Percentiles rank a stretch among this genome's conserved stretches.
Evolutionary conservation across 202 grass and related monocot species (phyloP).

Genomic region (Digitaria exilis): DNA sequence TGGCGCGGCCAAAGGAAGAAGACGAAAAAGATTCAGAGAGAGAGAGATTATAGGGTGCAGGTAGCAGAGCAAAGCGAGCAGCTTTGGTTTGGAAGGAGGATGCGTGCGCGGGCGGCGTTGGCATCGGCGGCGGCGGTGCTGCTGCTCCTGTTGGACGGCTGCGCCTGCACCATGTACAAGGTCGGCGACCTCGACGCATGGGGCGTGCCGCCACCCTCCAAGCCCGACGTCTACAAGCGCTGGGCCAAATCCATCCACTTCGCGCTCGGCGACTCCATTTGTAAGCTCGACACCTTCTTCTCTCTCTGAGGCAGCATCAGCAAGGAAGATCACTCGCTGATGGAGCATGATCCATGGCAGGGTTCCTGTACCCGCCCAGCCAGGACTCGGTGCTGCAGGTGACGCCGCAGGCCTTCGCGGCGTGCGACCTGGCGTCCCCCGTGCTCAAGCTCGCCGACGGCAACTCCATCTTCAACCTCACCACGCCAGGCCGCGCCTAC

Average conservation of each 20-base stretch:
- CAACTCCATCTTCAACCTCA: conserved; percentile 85
- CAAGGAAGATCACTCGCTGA: background rate
- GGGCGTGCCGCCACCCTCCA: conserved; percentile 63
- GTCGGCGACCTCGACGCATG: conserved; percentile 85
- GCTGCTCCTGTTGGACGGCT: conserved; percentile 12
- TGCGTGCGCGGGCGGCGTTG: conserved; percentile 6
- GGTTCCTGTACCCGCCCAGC: conserved; percentile 86
- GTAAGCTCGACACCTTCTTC: conserved; percentile 32
- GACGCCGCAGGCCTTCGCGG: conserved; percentile 54
- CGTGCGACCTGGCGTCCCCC: conserved; percentile 46
- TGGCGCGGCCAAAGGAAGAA: background rate
- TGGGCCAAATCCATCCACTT: conserved; percentile 59
- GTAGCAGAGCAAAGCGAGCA: background rate
- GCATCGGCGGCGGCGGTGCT: conserved; percentile 1
- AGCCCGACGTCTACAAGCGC: conserved; percentile 61
- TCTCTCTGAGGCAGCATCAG: background rate
- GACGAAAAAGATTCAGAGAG: background rate
- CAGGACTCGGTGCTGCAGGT: conserved; percentile 75
- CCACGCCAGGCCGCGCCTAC: conserved; percentile 50
- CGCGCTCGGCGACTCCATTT: conserved; percentile 69
- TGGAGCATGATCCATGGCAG: conserved; percentile 11
- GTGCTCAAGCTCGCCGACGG: conserved; percentile 57
- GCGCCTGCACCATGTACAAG: conserved; percentile 63
- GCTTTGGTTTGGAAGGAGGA: background rate
- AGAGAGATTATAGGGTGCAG: background rate